Base-by-base conservation (phyloP, 805 yeast species). In the Ogataea saltuana region DNA sequence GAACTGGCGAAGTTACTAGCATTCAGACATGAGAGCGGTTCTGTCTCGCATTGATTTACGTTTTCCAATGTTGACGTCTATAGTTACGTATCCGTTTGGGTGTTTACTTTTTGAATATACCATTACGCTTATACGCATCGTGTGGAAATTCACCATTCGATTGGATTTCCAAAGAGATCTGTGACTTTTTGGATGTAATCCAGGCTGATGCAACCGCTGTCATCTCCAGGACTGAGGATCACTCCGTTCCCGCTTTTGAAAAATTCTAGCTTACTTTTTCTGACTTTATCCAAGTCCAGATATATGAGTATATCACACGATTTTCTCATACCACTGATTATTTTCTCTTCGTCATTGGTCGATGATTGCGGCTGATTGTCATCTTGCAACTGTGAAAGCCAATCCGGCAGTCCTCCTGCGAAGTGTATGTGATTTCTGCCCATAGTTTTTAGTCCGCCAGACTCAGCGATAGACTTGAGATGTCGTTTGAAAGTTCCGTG, bases 361-460 rank as follows among this genome's bases (percentile, higher is more conserved):
- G n/a, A n/a, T n/a, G n/a, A n/a, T n/a, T n/a, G n/a, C n/a, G n/a
- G n/a, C n/a, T n/a, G n/a, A 6, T 28, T 16, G 15, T 19, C 42
- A 12, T 12, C 28, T 16, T 41, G 26, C 10, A 17, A 31, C 13
- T 45, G 27, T 2, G 34, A 5, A 9, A 50, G 44, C 42, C 51
- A 48, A 2, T 35, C 66, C 1, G 78, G 74, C 8, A 77, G 52
- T 10, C 82, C 83, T 1, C 78, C 67, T 0, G 98, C 87, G 59
- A 91, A 72, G 65, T 93, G 99, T 13, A 93, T 79, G 61, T 93
- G 98, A 51, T 83, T 83, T 55, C 99, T 69, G 23, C 62, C 65
- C 96, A 89, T 87, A 46, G 65, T 70, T 12, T 74, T 72, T 18
- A 93, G 65, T 0, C 88, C 89, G 0, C 80, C 80, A 4, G 71